Conservation (phyloP, 2,329 filamentous ascomycete genomes). For the Sporothrix pseudoabietina region DNA sequence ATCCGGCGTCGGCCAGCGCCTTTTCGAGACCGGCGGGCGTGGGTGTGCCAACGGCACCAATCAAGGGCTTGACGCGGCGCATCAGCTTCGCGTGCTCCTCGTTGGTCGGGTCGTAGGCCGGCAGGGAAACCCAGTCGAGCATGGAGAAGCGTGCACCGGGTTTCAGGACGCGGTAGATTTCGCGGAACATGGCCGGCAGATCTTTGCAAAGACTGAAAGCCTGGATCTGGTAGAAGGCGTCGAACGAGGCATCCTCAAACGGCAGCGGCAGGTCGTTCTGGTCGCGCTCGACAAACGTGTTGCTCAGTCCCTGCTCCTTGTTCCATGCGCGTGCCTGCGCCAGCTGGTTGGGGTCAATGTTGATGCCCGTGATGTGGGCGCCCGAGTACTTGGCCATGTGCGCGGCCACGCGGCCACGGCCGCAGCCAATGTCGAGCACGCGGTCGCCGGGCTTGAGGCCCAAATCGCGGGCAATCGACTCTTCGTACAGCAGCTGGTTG, state of each 20-base stretch:
- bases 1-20: constrained; percentile 51
- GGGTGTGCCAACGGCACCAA: constrained; percentile 58
- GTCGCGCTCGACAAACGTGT: constrained; percentile 54
- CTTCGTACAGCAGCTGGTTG: constrained; percentile 57
- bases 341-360: constrained; percentile 58
- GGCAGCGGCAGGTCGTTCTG: constrained; percentile 56
- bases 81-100: constrained; percentile 54
- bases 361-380: constrained; percentile 53
- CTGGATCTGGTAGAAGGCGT: constrained; percentile 61
- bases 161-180: constrained; percentile 53
- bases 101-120: constrained; percentile 51
- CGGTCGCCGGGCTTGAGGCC: constrained; percentile 49
- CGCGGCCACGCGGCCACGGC: constrained; percentile 55
- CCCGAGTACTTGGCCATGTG: constrained; percentile 55
- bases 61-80: constrained; percentile 57
- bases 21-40: constrained; percentile 51
- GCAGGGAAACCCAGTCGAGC: constrained; percentile 57
- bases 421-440: constrained; percentile 56
- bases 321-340: constrained; percentile 51
- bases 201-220: constrained; percentile 58
- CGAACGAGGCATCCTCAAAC: constrained; percentile 52
- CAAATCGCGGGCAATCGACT: constrained; percentile 52
- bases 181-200: constrained; percentile 49
- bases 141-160: constrained; percentile 54
- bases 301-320: constrained; percentile 47